Percentiles rank a stretch among this genome's conserved stretches.
These are phyloP conservation scores for Pachyrhizus erosus DNA, from an alignment of 306 rosid species.

Conservation along the genomic window DNA sequence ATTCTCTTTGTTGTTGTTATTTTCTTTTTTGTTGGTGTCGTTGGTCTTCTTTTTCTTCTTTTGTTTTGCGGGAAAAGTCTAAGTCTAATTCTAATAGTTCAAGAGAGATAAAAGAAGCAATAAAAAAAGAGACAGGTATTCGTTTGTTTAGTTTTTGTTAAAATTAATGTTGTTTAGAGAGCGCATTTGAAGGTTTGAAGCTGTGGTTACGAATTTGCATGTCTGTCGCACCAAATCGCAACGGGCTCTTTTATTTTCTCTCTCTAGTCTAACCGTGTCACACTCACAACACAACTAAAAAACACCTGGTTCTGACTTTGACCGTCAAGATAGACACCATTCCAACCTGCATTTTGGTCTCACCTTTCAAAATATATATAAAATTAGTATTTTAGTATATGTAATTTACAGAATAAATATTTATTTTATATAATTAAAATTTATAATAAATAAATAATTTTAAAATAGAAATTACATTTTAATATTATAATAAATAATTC, in stretches of 20 bases:
- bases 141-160: constrained; percentile 11
- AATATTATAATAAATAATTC: no score
- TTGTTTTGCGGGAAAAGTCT: constrained; percentile 36
- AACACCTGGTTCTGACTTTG: not conserved
- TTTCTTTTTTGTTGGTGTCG: not conserved
- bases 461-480: no score
- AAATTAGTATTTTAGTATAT: no score
- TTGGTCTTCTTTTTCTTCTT: constrained; percentile 11
- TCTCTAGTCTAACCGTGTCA: constrained; percentile 25
- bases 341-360: not conserved
- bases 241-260: not conserved
- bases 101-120: not conserved
- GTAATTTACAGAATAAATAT: no score
- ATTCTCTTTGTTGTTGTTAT: not conserved
- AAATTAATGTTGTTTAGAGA: constrained; percentile 32
- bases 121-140: not conserved
- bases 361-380: not conserved
- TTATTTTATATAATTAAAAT: no score
- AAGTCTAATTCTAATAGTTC: constrained; percentile 3
- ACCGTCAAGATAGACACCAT: not conserved
- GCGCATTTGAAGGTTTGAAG: constrained; percentile 57
- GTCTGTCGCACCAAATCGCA: constrained; percentile 46
- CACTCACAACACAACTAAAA: not conserved
- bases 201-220: constrained; percentile 50
- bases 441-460: not conserved